A percentile compares a stretch with the other conserved stretches of the same genome.
Evolutionary conservation across 805 yeast species (phyloP).

Genomic region (Barnettozyma sucrosica): DNA sequence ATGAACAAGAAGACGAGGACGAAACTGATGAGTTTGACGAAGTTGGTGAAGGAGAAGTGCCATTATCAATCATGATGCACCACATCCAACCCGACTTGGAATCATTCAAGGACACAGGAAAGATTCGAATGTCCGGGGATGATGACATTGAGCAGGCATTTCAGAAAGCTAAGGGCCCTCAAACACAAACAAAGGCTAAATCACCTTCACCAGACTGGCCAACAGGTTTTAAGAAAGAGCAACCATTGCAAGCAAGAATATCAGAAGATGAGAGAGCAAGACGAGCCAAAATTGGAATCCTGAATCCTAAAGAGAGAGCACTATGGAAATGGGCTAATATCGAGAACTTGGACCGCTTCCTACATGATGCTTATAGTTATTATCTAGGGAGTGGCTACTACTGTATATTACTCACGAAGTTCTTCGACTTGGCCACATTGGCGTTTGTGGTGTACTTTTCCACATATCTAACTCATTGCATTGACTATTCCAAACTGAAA

Average conservation of each 20-base stretch:
- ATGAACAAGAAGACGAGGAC: conserved; percentile 22
- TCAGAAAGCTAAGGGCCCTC: neutral
- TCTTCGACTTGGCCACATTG: conserved; percentile 65
- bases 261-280: conserved; percentile 21
- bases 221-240: neutral
- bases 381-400: conserved; percentile 80
- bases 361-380: conserved; percentile 77
- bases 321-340: conserved; percentile 96
- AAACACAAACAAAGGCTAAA: neutral
- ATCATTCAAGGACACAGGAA: neutral
- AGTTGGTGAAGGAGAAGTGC: conserved; percentile 19
- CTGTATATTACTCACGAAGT: conserved; percentile 65
- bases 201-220: neutral
- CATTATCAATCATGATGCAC: conserved; percentile 16
- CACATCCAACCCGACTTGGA: conserved; percentile 1
- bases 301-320: conserved; percentile 70
- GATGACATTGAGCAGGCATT: conserved; percentile 1
- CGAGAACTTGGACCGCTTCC: conserved; percentile 80
- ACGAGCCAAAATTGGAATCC: conserved; percentile 32
- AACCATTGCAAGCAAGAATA: neutral
- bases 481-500: conserved; percentile 52
- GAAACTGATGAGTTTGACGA: conserved; percentile 1
- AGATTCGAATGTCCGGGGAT: neutral
- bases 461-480: conserved; percentile 75
- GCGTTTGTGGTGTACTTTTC: conserved; percentile 76